These are phyloP conservation scores for Mucor irregularis DNA, from an alignment of 371 early-diverging fungal species.

Conservation along the genomic window DNA sequence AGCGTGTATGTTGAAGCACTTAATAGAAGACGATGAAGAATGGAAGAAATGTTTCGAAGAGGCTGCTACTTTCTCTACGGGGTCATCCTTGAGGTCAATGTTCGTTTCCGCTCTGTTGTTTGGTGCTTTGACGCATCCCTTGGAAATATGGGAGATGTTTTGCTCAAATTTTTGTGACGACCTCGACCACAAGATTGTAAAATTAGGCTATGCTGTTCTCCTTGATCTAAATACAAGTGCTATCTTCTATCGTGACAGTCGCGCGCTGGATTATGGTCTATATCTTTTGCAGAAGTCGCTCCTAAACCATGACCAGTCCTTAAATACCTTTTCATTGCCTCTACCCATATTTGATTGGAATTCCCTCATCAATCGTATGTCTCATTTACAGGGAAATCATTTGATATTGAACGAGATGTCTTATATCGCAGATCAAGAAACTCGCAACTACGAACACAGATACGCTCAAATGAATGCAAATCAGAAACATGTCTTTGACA, in stretches of 20 bases:
- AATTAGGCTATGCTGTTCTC: not conserved
- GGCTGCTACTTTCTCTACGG: not conserved
- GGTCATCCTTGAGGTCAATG: not conserved
- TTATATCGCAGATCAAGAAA: slow-evolving; percentile 1
- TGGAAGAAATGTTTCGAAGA: slow-evolving; percentile 8
- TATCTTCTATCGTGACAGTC: not conserved
- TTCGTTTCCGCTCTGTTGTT: not conserved
- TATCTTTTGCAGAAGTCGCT: not conserved
- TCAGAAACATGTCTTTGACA: not conserved
- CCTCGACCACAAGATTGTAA: not conserved
- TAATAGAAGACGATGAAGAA: slow-evolving; percentile 4
- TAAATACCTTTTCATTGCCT: not conserved
- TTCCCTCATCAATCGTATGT: not conserved
- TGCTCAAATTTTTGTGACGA: not conserved
- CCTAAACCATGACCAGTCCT: not conserved
- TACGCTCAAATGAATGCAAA: not conserved
- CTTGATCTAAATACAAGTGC: not conserved
- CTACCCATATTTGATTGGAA: not conserved
- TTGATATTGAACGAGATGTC: not conserved
- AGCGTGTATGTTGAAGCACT: not conserved
- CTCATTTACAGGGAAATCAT: not conserved
- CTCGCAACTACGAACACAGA: not conserved
- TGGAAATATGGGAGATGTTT: not conserved
- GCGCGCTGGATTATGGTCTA: not conserved
- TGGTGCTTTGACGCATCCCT: not conserved